These are phyloP conservation scores for Populus hybrid DNA, from an alignment of 441 rosid species.

Conservation along the genomic window DNA sequence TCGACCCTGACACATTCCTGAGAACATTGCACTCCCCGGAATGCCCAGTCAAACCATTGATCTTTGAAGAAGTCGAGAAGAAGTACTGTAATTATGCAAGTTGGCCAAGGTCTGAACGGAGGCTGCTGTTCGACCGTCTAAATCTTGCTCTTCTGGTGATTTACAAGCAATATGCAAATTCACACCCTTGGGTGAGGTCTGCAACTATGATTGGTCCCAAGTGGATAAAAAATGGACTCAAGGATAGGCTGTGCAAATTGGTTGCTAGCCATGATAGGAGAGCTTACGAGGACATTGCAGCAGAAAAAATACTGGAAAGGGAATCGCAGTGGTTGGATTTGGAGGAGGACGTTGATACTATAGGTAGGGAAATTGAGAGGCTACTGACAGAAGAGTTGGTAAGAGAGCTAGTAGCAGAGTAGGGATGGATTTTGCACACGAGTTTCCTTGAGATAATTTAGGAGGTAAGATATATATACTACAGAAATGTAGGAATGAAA, in stretches of 20 bases:
- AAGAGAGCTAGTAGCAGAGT: conserved; percentile 39
- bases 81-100: conserved; percentile 32
- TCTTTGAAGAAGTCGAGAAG: conserved; percentile 81
- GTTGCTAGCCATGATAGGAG: conserved; percentile 39
- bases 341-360: conserved; percentile 47
- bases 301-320: conserved; percentile 27
- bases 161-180: conserved; percentile 40
- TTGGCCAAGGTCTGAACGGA: conserved; percentile 60
- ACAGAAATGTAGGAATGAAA: conserved; percentile 23
- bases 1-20: conserved; percentile 42
- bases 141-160: conserved; percentile 55
- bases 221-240: conserved; percentile 44
- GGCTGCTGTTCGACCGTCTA: conserved; percentile 63
- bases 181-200: conserved; percentile 58
- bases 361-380: conserved; percentile 76
- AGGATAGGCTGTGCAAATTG: conserved; percentile 39
- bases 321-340: conserved; percentile 58
- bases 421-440: conserved; percentile 8
- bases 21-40: conserved; percentile 60
- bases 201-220: conserved; percentile 17
- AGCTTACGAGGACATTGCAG: conserved; percentile 27
- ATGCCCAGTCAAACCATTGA: conserved; percentile 52
- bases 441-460: conserved; percentile 18
- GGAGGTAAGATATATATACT: conserved; percentile 24
- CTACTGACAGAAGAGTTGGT: conserved; percentile 61